Conservation (phyloP, 2,329 filamentous ascomycete species). For the Botrytis aclada region DNA sequence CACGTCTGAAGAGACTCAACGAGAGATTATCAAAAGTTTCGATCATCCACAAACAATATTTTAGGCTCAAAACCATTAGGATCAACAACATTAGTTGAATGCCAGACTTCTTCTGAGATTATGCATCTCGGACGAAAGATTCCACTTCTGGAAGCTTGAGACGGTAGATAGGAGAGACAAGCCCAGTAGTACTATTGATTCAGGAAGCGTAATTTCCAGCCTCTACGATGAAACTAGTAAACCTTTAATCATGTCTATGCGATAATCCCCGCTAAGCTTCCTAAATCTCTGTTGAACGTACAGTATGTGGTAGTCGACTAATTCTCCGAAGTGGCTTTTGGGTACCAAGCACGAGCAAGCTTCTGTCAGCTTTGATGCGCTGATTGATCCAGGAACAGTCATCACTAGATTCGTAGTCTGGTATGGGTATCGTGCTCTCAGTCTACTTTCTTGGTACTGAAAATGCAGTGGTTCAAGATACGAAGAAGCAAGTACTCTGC, state of each 20-base stretch:
- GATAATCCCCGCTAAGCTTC: neutral
- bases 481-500: conserved; percentile 8
- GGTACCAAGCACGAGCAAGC: neutral
- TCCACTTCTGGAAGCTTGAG: neutral
- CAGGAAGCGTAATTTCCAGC: neutral
- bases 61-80: neutral
- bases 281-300: conserved; percentile 10
- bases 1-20: neutral
- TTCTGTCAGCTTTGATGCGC: conserved; percentile 20
- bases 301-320: conserved; percentile 16
- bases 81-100: neutral
- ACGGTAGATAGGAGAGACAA: neutral
- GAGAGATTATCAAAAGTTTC: neutral
- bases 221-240: neutral
- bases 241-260: neutral
- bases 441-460: neutral
- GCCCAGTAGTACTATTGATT: neutral
- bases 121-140: neutral
- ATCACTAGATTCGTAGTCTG: conserved; percentile 17
- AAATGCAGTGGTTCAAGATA: neutral
- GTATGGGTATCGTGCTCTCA: neutral
- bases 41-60: neutral
- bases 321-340: conserved; percentile 23
- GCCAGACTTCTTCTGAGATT: neutral
- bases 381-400: conserved; percentile 16